A percentile compares a stretch with the other conserved stretches of the same genome.
Conservation (phyloP, 2,329 filamentous ascomycete genomes). For the Pezicula neosporulosa region DNA sequence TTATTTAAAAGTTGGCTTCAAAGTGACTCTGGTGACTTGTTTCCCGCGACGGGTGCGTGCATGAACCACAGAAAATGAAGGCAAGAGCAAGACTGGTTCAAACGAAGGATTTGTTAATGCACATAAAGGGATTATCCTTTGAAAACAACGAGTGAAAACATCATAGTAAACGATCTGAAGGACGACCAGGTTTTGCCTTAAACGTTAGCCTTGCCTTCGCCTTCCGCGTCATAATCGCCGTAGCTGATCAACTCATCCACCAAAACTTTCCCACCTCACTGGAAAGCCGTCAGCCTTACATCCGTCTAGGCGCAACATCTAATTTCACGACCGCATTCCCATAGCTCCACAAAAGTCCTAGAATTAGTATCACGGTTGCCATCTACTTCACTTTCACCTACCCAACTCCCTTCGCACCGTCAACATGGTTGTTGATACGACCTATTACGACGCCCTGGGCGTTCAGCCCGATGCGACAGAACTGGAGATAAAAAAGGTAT, state of each 20-base stretch:
- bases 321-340: no score
- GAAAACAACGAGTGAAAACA: no score
- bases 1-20: not conserved
- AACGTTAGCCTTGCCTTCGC: constrained; percentile 8
- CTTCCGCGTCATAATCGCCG: constrained; percentile 12
- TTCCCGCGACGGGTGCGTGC: not conserved
- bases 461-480: constrained; percentile 82
- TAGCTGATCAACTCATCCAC: constrained; percentile 3
- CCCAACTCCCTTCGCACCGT: not conserved
- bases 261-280: constrained; percentile 4
- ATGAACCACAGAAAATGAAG: not conserved
- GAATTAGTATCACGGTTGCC: not conserved
- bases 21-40: not conserved
- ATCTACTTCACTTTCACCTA: not conserved
- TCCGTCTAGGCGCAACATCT: not conserved
- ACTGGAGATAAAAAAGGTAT: constrained; percentile 84
- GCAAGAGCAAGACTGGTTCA: no score
- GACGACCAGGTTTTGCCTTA: not conserved
- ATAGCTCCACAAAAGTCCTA: no score
- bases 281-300: constrained; percentile 7
- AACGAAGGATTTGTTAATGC: no score
- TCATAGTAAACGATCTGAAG: no score
- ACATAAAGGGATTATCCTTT: no score
- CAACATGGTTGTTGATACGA: constrained; percentile 29
- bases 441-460: constrained; percentile 65